These are phyloP conservation scores for Cutaneotrichosporon mucoides DNA, from an alignment of 1,284 basidiomycete genomes.

Conservation along the genomic window DNA sequence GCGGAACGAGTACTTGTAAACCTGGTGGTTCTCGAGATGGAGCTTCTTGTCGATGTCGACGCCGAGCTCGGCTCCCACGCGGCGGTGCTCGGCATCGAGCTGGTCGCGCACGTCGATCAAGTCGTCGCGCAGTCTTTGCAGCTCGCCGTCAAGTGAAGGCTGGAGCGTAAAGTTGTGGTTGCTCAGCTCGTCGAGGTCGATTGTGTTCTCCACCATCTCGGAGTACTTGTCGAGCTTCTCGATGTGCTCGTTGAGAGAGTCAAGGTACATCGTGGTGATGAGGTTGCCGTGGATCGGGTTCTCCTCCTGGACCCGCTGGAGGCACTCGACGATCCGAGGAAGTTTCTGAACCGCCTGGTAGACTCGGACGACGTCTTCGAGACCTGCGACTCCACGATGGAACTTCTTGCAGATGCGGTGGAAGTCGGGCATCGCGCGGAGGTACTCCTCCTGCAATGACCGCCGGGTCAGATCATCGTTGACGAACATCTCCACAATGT, in stretches of 20 bases:
- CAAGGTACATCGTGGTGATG: constrained; percentile 65
- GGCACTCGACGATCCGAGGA: constrained; percentile 65
- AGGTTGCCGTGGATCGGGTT: constrained; percentile 54
- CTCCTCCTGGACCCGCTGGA: constrained; percentile 50
- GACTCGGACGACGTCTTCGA: constrained; percentile 94
- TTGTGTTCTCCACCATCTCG: constrained; percentile 93
- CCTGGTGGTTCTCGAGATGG: constrained; percentile 86
- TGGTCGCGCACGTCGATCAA: constrained; percentile 70
- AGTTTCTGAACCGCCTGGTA: constrained; percentile 85
- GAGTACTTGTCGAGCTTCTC: constrained; percentile 68
- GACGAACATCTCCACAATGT: constrained; percentile 81
- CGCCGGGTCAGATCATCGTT: constrained; percentile 67
- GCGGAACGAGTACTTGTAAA: constrained; percentile 90
- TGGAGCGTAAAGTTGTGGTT: constrained; percentile 90
- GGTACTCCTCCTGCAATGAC: constrained; percentile 66
- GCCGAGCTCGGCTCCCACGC: constrained; percentile 67
- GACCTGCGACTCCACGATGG: constrained; percentile 72
- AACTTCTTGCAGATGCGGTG: constrained; percentile 90
- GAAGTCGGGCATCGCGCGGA: constrained; percentile 91
- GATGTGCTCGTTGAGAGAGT: constrained; percentile 59
- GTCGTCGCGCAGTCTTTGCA: constrained; percentile 67
- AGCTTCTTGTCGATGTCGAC: constrained; percentile 94
- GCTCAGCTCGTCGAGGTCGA: constrained; percentile 80
- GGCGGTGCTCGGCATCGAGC: constrained; percentile 76
- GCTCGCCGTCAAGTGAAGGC: constrained; percentile 57